Evolutionary conservation across 1,139 yeast species (phyloP).

Genomic region (Yamadazyma spencermartinsiae): DNA sequence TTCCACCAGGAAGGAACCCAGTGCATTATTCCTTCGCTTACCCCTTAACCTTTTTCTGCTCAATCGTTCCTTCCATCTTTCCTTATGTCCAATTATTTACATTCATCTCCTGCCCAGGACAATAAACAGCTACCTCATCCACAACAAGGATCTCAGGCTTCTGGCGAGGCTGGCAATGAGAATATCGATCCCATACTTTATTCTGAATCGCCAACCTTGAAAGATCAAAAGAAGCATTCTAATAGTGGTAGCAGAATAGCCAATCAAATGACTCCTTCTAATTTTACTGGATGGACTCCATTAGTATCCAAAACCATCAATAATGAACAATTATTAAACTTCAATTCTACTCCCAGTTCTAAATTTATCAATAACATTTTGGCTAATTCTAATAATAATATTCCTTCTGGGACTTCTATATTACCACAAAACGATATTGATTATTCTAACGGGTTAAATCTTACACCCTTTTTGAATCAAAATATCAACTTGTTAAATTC

Average conservation of each 20-base stretch:
- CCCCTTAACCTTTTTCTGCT: not conserved
- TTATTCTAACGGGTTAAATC: conserved; percentile 40
- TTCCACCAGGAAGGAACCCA: too few relatives aligned
- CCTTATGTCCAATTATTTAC: conserved; percentile 35
- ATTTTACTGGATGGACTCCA: conserved; percentile 47
- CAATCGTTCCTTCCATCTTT: not conserved
- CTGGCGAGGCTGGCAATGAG: conserved; percentile 3
- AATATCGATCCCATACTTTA: conserved; percentile 22
- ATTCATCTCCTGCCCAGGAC: conserved; percentile 35
- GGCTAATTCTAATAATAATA: conserved; percentile 11
- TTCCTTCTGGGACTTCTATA: conserved; percentile 8
- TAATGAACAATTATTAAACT: conserved; percentile 36
- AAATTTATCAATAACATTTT: conserved; percentile 24
- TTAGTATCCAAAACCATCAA: conserved; percentile 40
- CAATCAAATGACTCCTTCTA: conserved; percentile 26
- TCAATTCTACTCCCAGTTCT: conserved; percentile 40
- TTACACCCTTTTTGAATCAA: conserved; percentile 48
- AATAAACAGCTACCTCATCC: not conserved
- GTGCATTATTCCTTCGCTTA: not conserved
- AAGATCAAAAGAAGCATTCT: conserved; percentile 13
- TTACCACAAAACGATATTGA: conserved; percentile 24
- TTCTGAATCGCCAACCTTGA: conserved; percentile 16
- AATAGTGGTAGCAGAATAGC: conserved; percentile 5
- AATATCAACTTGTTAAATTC: conserved; percentile 28
- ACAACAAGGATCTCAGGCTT: not conserved